A percentile compares a stretch with the other conserved stretches of the same genome.
Evolutionary conservation across 2,329 filamentous ascomycete genomes (phyloP).

Genomic region (Cercospora brassicicola): DNA sequence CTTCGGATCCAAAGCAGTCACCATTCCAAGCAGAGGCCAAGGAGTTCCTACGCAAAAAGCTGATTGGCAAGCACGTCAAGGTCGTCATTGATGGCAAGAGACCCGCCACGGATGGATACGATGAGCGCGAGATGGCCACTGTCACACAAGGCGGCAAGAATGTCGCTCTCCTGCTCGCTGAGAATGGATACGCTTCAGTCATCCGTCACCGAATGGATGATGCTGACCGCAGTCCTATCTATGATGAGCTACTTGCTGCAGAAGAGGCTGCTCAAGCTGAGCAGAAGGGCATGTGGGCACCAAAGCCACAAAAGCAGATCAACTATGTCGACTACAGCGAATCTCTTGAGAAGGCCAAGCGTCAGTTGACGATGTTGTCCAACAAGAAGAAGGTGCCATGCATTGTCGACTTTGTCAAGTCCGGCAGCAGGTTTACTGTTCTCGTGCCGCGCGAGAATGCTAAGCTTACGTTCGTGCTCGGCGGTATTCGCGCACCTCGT

Average conservation of each 20-base stretch:
- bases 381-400: slow-evolving; percentile 90
- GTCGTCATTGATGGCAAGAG: slow-evolving; percentile 87
- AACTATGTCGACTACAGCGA: slow-evolving; percentile 89
- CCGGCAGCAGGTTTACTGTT: slow-evolving; percentile 90
- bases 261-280: slow-evolving; percentile 81
- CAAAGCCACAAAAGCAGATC: slow-evolving; percentile 80
- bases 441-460: slow-evolving; percentile 88
- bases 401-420: slow-evolving; percentile 95
- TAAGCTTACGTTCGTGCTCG: slow-evolving; percentile 92
- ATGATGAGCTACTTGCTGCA: slow-evolving; percentile 80
- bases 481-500: slow-evolving; percentile 84
- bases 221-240: slow-evolving; percentile 88
- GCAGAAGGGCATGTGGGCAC: slow-evolving; percentile 91
- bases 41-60: slow-evolving; percentile 87
- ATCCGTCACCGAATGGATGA: slow-evolving; percentile 95
- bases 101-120: slow-evolving; percentile 83
- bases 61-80: slow-evolving; percentile 94
- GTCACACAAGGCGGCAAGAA: slow-evolving; percentile 83
- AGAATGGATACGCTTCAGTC: slow-evolving; percentile 89
- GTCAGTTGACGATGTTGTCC: slow-evolving; percentile 82
- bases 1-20: slow-evolving; percentile 79
- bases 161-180: slow-evolving; percentile 78
- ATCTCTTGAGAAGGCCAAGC: slow-evolving; percentile 89
- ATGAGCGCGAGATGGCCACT: slow-evolving; percentile 91
- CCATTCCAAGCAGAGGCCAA: slow-evolving; percentile 92